Evolutionary conservation across 1,284 basidiomycete species (phyloP).

Genomic region (Sphagnurus paluster): DNA sequence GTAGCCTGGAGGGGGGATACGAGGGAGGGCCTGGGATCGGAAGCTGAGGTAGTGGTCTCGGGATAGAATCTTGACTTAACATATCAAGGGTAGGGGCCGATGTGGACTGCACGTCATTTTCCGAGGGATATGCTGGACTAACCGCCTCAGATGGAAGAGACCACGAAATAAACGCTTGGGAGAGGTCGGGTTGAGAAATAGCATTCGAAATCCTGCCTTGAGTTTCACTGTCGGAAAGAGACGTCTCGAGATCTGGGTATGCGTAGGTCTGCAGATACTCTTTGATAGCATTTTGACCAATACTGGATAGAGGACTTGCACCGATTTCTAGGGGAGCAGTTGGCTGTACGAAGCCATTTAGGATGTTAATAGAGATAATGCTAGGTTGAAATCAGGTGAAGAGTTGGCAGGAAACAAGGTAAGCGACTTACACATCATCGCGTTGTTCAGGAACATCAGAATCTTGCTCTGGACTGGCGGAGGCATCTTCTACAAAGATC

Average conservation of each 20-base stretch:
- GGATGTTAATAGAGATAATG: conserved; percentile 9
- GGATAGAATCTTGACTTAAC: too few species aligned
- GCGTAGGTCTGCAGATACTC: conserved; percentile 9
- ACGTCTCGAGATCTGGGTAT: conserved; percentile 4
- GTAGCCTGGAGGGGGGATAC: conserved; percentile 6
- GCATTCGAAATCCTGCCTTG: too few species aligned
- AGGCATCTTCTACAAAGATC: conserved; percentile 16
- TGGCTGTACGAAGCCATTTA: conserved; percentile 3
- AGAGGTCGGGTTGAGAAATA: too few species aligned
- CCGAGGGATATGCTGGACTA: too few species aligned
- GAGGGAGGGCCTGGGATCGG: not conserved
- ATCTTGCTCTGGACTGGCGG: not conserved
- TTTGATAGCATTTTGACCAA: conserved; percentile 10
- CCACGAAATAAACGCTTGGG: too few species aligned
- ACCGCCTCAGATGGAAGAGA: too few species aligned
- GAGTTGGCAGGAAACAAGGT: not conserved
- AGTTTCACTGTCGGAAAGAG: conserved; percentile 10
- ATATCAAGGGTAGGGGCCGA: too few species aligned
- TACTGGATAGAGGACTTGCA: conserved; percentile 5
- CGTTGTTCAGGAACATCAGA: conserved; percentile 5
- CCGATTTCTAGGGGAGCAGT: conserved; percentile 7
- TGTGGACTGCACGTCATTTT: too few species aligned
- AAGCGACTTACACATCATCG: conserved; percentile 11
- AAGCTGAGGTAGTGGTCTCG: conserved; percentile 2
- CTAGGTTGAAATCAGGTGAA: not conserved